phyloP scores from a whole-genome alignment of 2,329 filamentous ascomycete species.

The Fusarium redolens region DNA sequence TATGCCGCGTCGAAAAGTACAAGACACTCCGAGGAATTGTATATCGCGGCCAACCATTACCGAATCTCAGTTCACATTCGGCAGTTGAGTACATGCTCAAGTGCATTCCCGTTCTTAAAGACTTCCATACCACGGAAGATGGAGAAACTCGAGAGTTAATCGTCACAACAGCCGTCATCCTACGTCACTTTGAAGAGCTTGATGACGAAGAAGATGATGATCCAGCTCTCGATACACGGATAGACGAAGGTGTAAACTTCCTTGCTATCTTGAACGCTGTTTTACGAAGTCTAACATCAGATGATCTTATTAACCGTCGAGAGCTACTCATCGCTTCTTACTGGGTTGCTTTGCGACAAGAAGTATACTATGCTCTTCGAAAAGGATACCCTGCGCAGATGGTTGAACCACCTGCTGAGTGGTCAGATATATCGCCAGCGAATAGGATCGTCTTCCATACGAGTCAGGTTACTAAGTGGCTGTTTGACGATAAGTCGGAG shows the following conservation, averaged over 20 bases:
- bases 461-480: conserved; percentile 35
- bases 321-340: conserved; percentile 30
- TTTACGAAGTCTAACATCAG: conserved; percentile 22
- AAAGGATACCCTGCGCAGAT: conserved; percentile 35
- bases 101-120: conserved; percentile 30
- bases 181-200: conserved; percentile 36
- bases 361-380: conserved; percentile 32
- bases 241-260: conserved; percentile 28
- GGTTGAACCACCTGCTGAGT: conserved; percentile 29
- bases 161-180: conserved; percentile 24
- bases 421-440: conserved; percentile 34
- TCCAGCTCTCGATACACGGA: accelerated
- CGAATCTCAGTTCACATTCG: not conserved
- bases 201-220: conserved; percentile 37
- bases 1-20: conserved; percentile 22
- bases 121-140: conserved; percentile 30
- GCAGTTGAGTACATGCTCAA: conserved; percentile 42
- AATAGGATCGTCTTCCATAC: conserved; percentile 39
- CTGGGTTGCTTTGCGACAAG: conserved; percentile 37
- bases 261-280: conserved; percentile 33
- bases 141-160: conserved; percentile 35
- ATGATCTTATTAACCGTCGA: conserved; percentile 23
- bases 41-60: conserved; percentile 27
- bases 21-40: conserved; percentile 8
- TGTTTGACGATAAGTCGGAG: conserved; percentile 25